Percentiles rank a stretch among this genome's conserved stretches.
These are phyloP conservation scores for Arthonia radiata DNA, from an alignment of 495 filamentous ascomycete species.

Conservation along the genomic window DNA sequence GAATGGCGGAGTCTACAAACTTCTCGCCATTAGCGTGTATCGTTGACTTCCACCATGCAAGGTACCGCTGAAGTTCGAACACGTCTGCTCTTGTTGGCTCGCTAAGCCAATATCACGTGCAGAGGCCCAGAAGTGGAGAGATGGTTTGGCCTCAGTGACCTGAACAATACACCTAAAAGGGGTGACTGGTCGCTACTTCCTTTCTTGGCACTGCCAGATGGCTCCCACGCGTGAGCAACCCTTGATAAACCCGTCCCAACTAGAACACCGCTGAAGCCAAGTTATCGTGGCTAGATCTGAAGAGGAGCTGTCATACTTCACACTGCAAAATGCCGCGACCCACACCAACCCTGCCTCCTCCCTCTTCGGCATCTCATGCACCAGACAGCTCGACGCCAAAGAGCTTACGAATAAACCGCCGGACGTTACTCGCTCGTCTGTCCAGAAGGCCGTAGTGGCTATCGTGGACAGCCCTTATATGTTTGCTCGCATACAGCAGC, in stretches of 20 bases:
- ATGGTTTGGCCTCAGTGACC: slow-evolving; percentile 66
- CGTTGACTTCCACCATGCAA: slow-evolving; percentile 91
- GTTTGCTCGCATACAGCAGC: slow-evolving; percentile 37
- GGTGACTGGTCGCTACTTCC: slow-evolving; percentile 85
- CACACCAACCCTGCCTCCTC: slow-evolving; percentile 38
- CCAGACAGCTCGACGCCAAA: slow-evolving; percentile 63
- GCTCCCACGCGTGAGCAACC: slow-evolving; percentile 60
- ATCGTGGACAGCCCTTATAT: slow-evolving; percentile 59
- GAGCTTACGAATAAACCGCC: slow-evolving; percentile 50
- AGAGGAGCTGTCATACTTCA: slow-evolving; percentile 98
- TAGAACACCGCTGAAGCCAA: background rate
- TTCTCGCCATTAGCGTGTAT: slow-evolving; percentile 54
- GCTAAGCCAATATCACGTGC: slow-evolving; percentile 1
- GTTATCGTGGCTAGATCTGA: slow-evolving; percentile 29
- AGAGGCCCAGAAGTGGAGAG: slow-evolving; percentile 85
- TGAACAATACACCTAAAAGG: slow-evolving; percentile 51
- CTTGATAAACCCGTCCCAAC: slow-evolving; percentile 1
- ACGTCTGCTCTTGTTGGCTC: background rate
- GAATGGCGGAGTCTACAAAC: too few relatives aligned
- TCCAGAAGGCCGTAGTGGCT: slow-evolving; percentile 96
- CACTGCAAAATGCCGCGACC: slow-evolving; percentile 46
- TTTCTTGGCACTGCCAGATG: slow-evolving; percentile 95
- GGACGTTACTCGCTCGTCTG: slow-evolving; percentile 84
- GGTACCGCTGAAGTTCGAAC: slow-evolving; percentile 19
- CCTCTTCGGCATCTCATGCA: slow-evolving; percentile 90